A percentile compares a stretch with the other conserved stretches of the same genome.
Evolutionary conservation across 257 asterid species (phyloP).

Genomic region (Leonotis leonurus): DNA sequence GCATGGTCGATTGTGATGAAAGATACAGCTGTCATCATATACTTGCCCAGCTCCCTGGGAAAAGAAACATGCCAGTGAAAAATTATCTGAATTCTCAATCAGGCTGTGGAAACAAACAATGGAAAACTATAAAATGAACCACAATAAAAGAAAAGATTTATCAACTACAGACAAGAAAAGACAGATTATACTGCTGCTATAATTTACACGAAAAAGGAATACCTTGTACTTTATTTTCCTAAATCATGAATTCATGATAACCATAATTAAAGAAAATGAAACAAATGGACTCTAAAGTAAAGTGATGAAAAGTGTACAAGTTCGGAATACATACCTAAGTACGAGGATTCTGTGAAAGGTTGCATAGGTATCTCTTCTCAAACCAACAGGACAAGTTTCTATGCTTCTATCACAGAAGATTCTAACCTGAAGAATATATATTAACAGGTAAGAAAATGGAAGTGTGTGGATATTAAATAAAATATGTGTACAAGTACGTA

Average conservation of each 20-base stretch:
- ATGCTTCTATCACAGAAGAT: conserved; percentile 42
- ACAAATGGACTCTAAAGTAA: neutral
- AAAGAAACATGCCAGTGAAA: conserved; percentile 11
- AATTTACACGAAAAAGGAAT: neutral
- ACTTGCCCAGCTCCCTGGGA: conserved; percentile 50
- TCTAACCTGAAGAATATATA: conserved; percentile 45
- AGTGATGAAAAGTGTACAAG: neutral
- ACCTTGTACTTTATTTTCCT: neutral
- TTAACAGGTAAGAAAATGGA: conserved; percentile 17
- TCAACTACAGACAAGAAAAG: neutral
- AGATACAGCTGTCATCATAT: conserved; percentile 61
- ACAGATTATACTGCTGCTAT: neutral
- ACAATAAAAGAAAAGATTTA: neutral
- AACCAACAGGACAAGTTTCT: conserved; percentile 51
- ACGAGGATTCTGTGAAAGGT: conserved; percentile 75
- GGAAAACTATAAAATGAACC: neutral
- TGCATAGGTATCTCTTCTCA: conserved; percentile 54
- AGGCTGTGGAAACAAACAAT: neutral
- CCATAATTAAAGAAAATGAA: neutral
- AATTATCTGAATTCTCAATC: neutral
- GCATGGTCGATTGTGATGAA: conserved; percentile 52
- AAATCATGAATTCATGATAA: neutral
- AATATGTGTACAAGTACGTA: conserved; percentile 24
- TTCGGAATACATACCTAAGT: conserved; percentile 37
- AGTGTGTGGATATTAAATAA: conserved; percentile 3